A percentile compares a stretch with the other conserved stretches of the same genome.
These are phyloP conservation scores for Hysterangium stoloniferum DNA, from an alignment of 768 basidiomycete genomes.

Conservation along the genomic window DNA sequence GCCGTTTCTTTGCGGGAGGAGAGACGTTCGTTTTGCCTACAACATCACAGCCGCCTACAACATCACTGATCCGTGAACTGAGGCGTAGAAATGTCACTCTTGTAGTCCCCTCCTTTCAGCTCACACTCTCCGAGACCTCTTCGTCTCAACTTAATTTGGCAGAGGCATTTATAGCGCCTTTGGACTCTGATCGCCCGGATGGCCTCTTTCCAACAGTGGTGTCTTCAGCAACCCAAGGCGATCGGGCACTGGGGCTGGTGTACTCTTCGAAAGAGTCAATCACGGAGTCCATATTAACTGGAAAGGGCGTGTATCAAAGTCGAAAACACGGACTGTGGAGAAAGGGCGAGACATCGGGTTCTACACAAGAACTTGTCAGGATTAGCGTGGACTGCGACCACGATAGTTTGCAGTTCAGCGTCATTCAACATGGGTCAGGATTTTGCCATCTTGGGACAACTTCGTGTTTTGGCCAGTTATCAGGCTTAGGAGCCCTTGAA, in stretches of 20 bases:
- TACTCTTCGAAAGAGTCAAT: slow-evolving; percentile 90
- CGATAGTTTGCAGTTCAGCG: slow-evolving; percentile 86
- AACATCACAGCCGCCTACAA: slow-evolving; percentile 44
- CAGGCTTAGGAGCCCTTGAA: slow-evolving; percentile 79
- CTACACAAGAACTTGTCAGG: slow-evolving; percentile 78
- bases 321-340: slow-evolving; percentile 94
- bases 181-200: slow-evolving; percentile 82
- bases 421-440: slow-evolving; percentile 82
- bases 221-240: slow-evolving; percentile 56
- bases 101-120: slow-evolving; percentile 64
- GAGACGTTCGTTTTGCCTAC: slow-evolving; percentile 54
- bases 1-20: slow-evolving; percentile 61
- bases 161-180: slow-evolving; percentile 78
- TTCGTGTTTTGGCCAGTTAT: slow-evolving; percentile 81
- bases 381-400: slow-evolving; percentile 89
- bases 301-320: slow-evolving; percentile 93
- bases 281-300: slow-evolving; percentile 77
- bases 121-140: slow-evolving; percentile 52
- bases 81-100: slow-evolving; percentile 50
- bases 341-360: slow-evolving; percentile 94
- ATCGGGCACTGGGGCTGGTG: slow-evolving; percentile 81
- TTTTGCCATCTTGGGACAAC: slow-evolving; percentile 88
- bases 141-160: slow-evolving; percentile 58
- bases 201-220: slow-evolving; percentile 92
- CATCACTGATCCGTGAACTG: slow-evolving; percentile 53